Evolutionary conservation across 2,329 filamentous ascomycete genomes (phyloP).

Genomic region (Pyricularia pennisetigena): DNA sequence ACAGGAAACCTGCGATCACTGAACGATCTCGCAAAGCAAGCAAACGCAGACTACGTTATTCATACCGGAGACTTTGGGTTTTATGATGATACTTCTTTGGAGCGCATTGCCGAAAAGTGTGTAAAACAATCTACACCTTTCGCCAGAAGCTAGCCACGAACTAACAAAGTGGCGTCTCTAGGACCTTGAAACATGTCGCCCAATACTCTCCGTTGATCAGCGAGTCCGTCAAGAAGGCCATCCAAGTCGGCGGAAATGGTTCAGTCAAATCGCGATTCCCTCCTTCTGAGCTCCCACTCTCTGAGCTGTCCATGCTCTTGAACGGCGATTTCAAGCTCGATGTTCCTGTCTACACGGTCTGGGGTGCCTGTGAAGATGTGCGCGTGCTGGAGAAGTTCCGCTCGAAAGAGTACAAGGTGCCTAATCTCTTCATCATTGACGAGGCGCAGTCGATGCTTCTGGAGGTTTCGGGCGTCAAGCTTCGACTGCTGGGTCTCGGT

Average conservation of each 20-base stretch:
- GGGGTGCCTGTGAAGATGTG: slow-evolving; percentile 98
- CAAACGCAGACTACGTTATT: slow-evolving; percentile 93
- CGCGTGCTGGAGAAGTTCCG: slow-evolving; percentile 95
- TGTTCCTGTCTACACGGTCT: slow-evolving; percentile 95
- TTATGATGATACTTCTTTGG: slow-evolving; percentile 91
- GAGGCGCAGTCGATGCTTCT: slow-evolving; percentile 93
- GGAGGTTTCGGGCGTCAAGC: slow-evolving; percentile 90
- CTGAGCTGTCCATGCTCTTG: slow-evolving; percentile 82
- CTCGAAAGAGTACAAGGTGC: slow-evolving; percentile 94
- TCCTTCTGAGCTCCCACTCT: slow-evolving; percentile 76
- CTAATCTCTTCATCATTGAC: slow-evolving; percentile 96
- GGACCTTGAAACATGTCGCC: slow-evolving; percentile 94
- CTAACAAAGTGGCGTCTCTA: slow-evolving; percentile 26
- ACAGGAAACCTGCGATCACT: slow-evolving; percentile 88
- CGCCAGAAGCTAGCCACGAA: neutral
- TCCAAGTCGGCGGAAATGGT: slow-evolving; percentile 52
- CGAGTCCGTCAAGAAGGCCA: slow-evolving; percentile 62
- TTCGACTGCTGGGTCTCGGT: slow-evolving; percentile 84
- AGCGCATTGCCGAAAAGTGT: slow-evolving; percentile 97
- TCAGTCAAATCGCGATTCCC: slow-evolving; percentile 81
- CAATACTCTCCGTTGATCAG: slow-evolving; percentile 94
- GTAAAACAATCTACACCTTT: slow-evolving; percentile 19
- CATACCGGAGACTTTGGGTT: slow-evolving; percentile 99
- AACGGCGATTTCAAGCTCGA: slow-evolving; percentile 85
- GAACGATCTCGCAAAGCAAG: slow-evolving; percentile 92